Percentiles rank a stretch among this genome's conserved stretches.
Evolutionary conservation across 108 stramenopile species (phyloP).

Genomic region (Pseudonitzschia multiseries): DNA sequence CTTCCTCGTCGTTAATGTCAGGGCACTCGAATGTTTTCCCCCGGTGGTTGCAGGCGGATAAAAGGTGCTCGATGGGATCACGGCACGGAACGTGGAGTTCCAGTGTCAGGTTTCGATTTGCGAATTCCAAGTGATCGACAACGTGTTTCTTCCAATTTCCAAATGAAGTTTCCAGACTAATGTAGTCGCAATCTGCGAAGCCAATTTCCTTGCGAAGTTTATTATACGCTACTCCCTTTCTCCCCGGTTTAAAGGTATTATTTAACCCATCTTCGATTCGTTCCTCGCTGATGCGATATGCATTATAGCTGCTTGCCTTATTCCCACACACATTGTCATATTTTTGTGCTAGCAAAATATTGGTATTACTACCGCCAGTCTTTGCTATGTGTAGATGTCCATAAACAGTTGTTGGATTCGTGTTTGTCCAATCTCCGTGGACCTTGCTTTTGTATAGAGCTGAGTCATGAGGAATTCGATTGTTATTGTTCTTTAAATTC

Average conservation of each 20-base stretch:
- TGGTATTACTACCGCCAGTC: conserved; percentile 34
- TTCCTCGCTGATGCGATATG: too few relatives aligned
- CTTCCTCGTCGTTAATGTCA: conserved; percentile 10
- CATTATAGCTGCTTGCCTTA: neutral
- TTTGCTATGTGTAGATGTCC: conserved; percentile 50
- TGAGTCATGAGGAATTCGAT: too few relatives aligned
- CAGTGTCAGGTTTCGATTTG: neutral
- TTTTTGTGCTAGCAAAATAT: conserved; percentile 28
- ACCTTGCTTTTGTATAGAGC: too few relatives aligned
- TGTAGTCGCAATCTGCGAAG: conserved; percentile 47
- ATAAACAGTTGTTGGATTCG: neutral
- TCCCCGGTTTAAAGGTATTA: neutral
- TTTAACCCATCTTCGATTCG: neutral
- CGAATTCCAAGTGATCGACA: neutral
- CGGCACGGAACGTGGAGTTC: conserved; percentile 54
- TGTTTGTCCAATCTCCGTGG: too few relatives aligned
- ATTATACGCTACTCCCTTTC: too few relatives aligned
- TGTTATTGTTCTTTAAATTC: too few relatives aligned
- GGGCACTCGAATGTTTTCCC: conserved; percentile 21
- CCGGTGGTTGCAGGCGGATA: conserved; percentile 41
- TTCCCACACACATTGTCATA: conserved; percentile 6
- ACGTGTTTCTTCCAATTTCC: neutral
- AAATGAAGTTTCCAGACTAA: conserved; percentile 23
- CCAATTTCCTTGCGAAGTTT: conserved; percentile 25
- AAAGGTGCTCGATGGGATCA: conserved; percentile 38